Evolutionary conservation across 306 rosid genomes (phyloP).

Genomic region (Malus sieversii): DNA sequence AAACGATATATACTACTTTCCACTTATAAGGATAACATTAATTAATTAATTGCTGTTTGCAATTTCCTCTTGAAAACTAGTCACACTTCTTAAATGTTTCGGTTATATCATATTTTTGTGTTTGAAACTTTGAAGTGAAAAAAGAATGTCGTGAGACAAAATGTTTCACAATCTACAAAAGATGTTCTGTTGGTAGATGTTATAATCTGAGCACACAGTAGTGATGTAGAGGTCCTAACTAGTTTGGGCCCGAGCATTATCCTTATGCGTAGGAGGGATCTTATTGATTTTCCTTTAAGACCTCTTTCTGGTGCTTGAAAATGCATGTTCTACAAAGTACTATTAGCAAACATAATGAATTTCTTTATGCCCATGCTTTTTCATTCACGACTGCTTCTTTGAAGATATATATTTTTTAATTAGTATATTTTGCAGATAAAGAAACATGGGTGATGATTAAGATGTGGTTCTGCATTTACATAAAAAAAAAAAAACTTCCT

Average conservation of each 20-base stretch:
- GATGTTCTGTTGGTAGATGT: neutral
- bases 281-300: neutral
- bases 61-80: neutral
- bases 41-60: neutral
- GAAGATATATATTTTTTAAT: neutral
- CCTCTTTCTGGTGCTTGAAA: neutral
- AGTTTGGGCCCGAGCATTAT: neutral
- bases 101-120: neutral
- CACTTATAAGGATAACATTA: neutral
- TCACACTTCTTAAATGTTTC: neutral
- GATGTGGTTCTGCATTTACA: neutral
- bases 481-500: slow-evolving; percentile 3
- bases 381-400: neutral
- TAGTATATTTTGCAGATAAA: neutral
- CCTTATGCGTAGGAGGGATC: neutral
- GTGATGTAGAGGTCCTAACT: neutral
- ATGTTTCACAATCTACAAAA: neutral
- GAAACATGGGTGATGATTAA: neutral
- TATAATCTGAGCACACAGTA: neutral
- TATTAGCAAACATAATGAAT: too few relatives aligned
- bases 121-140: neutral
- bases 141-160: neutral
- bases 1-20: neutral
- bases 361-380: neutral
- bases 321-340: neutral